Percentiles rank a stretch among this genome's conserved stretches.
Evolutionary conservation across 1,139 yeast species (phyloP).

Genomic region (Geotrichum europaeum): DNA sequence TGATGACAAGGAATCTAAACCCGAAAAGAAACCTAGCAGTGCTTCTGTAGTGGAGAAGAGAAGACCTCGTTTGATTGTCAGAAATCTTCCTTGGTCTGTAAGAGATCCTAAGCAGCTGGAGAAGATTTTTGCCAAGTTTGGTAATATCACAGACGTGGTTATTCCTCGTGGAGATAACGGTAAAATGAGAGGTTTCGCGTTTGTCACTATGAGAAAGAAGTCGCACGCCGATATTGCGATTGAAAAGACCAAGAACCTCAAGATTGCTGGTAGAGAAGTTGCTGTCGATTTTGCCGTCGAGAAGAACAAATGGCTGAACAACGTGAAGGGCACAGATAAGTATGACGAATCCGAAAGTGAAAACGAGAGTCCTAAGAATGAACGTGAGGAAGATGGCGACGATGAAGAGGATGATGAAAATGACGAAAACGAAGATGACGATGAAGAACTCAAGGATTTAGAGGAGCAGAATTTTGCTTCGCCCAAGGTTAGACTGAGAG

Average conservation of each 20-base stretch:
- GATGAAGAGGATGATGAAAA: slow-evolving; percentile 29
- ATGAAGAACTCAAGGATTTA: slow-evolving; percentile 28
- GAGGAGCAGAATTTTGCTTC: slow-evolving; percentile 27
- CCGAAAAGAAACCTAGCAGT: slow-evolving; percentile 1
- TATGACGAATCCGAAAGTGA: slow-evolving; percentile 37
- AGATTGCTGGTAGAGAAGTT: slow-evolving; percentile 85
- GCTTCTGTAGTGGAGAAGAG: slow-evolving; percentile 45
- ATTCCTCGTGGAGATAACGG: slow-evolving; percentile 88
- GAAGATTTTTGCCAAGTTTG: slow-evolving; percentile 67
- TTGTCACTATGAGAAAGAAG: slow-evolving; percentile 81
- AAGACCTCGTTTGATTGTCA: slow-evolving; percentile 74
- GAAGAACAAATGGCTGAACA: slow-evolving; percentile 69
- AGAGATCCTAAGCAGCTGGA: slow-evolving; percentile 68
- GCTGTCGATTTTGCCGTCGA: slow-evolving; percentile 93
- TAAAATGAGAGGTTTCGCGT: slow-evolving; percentile 90
- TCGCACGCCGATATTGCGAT: slow-evolving; percentile 78
- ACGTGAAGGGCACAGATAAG: slow-evolving; percentile 38
- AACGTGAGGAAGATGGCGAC: slow-evolving; percentile 20
- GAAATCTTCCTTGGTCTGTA: slow-evolving; percentile 96
- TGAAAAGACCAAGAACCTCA: slow-evolving; percentile 61
- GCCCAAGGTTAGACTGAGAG: slow-evolving; percentile 1
- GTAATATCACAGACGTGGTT: slow-evolving; percentile 82
- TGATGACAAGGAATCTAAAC: slow-evolving; percentile 18
- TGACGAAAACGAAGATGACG: slow-evolving; percentile 28
- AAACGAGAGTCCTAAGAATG: slow-evolving; percentile 28